phyloP scores from a whole-genome alignment of 2,329 filamentous ascomycete species.

The Colletotrichum sp. region DNA sequence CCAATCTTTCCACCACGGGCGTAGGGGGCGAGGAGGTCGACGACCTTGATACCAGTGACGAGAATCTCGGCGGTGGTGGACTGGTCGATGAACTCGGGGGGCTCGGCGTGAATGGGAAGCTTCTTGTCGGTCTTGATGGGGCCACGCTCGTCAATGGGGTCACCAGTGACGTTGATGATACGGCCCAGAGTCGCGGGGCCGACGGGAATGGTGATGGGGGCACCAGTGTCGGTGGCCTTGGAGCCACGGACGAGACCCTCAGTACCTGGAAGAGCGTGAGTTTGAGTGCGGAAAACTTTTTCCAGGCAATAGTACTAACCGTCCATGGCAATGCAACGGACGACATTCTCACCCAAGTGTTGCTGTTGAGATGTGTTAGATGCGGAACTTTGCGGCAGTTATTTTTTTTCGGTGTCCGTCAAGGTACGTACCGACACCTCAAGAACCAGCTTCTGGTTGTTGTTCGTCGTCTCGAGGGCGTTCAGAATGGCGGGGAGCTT shows the following conservation, averaged over 20 bases:
- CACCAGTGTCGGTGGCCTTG: slow-evolving; percentile 85
- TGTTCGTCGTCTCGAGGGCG: slow-evolving; percentile 90
- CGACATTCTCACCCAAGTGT: slow-evolving; percentile 99
- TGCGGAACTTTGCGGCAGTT: neutral
- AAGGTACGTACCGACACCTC: slow-evolving; percentile 83
- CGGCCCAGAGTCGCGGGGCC: slow-evolving; percentile 92
- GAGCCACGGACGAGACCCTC: slow-evolving; percentile 98
- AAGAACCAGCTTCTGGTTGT: slow-evolving; percentile 91
- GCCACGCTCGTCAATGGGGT: slow-evolving; percentile 99
- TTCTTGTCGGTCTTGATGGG: slow-evolving; percentile 93
- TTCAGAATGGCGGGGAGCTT: slow-evolving; percentile 98
- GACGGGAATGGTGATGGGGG: slow-evolving; percentile 96
- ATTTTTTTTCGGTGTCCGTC: neutral
- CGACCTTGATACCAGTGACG: slow-evolving; percentile 99
- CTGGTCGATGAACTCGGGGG: slow-evolving; percentile 92
- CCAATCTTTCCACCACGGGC: slow-evolving; percentile 99
- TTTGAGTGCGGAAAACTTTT: slow-evolving; percentile 24
- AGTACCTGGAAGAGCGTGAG: slow-evolving; percentile 70
- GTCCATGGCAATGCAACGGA: slow-evolving; percentile 99
- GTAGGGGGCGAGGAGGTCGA: slow-evolving; percentile 98
- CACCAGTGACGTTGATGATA: slow-evolving; percentile 99
- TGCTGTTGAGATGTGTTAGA: slow-evolving; percentile 67
- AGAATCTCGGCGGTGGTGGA: slow-evolving; percentile 96
- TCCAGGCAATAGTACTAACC: slow-evolving; percentile 63
- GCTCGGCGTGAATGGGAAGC: slow-evolving; percentile 91